Conservation (phyloP, 345 rosid species). For the Schrenkiella parvula region DNA sequence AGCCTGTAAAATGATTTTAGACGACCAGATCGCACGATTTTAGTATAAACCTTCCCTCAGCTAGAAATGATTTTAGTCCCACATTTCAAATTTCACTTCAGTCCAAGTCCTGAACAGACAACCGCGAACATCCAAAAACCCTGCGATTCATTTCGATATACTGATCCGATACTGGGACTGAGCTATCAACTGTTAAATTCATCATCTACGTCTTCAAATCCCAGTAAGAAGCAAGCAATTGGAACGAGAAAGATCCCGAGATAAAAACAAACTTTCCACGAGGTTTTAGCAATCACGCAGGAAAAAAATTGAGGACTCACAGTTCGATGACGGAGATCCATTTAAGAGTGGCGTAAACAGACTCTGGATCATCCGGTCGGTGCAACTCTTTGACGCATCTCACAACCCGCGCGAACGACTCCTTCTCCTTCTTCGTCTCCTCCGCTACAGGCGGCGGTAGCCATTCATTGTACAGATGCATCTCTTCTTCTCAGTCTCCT, state of each 20-base stretch:
- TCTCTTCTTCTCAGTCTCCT: conserved; percentile 28
- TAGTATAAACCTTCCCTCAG: not conserved
- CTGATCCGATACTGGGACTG: not conserved
- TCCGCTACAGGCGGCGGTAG: conserved; percentile 92
- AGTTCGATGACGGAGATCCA: conserved; percentile 91
- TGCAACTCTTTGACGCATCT: conserved; percentile 53
- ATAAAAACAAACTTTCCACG: not conserved
- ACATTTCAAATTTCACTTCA: not conserved
- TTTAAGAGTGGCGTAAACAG: conserved; percentile 82
- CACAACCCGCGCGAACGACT: conserved; percentile 72
- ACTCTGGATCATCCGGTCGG: conserved; percentile 83
- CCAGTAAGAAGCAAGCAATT: conserved; percentile 8
- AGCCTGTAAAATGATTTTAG: not conserved
- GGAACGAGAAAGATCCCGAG: not conserved
- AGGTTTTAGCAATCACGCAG: conserved; percentile 8
- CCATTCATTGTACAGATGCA: conserved; percentile 98
- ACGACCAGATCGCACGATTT: not conserved
- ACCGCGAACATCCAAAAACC: conserved; percentile 3
- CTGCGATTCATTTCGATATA: not conserved
- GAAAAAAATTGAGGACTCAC: conserved; percentile 43
- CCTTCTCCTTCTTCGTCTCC: conserved; percentile 70
- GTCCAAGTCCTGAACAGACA: not conserved
- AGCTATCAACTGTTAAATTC: not conserved
- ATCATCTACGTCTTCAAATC: not conserved
- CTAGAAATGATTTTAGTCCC: not conserved